phyloP scores from a whole-genome alignment of 306 rosid genomes.

The Trifolium fragiferum region DNA sequence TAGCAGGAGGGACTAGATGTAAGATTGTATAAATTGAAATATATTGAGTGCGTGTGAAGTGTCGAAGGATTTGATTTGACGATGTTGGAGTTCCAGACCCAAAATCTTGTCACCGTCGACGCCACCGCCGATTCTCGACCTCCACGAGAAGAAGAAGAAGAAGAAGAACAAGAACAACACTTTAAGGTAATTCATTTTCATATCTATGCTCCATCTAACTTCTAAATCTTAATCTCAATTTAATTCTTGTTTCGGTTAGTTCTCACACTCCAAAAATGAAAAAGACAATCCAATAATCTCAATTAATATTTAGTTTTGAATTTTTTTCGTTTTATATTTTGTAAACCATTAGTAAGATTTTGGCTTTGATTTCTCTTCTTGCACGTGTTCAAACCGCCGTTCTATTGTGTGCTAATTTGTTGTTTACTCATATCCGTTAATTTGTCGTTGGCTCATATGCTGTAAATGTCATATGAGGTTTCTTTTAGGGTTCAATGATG shows the following conservation, averaged over 20 bases:
- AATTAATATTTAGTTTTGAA: neutral
- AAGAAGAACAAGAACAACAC: neutral
- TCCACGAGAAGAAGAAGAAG: neutral
- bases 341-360: neutral
- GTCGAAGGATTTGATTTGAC: no score
- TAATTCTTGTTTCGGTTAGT: neutral
- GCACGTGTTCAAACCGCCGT: neutral
- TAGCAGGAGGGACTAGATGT: no score
- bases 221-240: slow-evolving; percentile 2
- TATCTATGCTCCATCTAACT: neutral
- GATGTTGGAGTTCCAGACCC: neutral
- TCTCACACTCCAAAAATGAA: no score
- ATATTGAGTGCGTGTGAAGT: no score
- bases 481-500: slow-evolving; percentile 2
- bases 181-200: neutral
- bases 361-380: neutral
- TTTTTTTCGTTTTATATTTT: neutral
- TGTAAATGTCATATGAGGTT: neutral
- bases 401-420: neutral
- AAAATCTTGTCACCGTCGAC: neutral
- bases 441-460: neutral
- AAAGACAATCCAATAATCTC: neutral
- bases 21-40: no score
- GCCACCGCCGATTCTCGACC: neutral
- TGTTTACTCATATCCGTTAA: neutral